These are phyloP conservation scores for Rhizopus arrhizus DNA, from an alignment of 371 early-diverging fungal species.

Conservation along the genomic window DNA sequence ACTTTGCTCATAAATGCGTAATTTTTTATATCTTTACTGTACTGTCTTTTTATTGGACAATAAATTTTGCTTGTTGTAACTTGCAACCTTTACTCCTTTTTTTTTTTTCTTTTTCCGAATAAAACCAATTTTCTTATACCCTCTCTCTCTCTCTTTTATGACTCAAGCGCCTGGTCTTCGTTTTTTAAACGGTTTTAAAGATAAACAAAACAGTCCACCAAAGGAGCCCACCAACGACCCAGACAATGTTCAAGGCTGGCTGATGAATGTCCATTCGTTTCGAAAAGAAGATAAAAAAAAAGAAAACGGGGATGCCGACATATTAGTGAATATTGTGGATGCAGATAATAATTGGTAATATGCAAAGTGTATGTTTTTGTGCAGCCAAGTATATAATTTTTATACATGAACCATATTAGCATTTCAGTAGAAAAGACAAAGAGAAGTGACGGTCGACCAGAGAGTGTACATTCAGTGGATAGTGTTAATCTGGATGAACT, in stretches of 20 bases:
- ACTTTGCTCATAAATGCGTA: not conserved
- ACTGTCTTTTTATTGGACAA: not conserved
- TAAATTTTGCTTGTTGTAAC: no score
- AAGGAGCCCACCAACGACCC: slow-evolving; percentile 9
- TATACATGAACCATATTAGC: slow-evolving; percentile 6
- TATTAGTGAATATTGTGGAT: slow-evolving; percentile 21
- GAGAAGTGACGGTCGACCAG: slow-evolving; percentile 23
- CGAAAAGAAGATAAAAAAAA: not conserved
- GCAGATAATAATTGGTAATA: slow-evolving; percentile 32
- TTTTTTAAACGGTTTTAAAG: slow-evolving; percentile 20
- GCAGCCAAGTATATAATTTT: not conserved
- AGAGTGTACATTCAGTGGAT: slow-evolving; percentile 33
- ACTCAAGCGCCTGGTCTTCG: slow-evolving; percentile 27
- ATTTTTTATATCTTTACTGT: not conserved
- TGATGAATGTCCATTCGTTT: slow-evolving; percentile 26
- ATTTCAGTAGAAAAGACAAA: slow-evolving; percentile 21
- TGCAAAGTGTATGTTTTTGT: not conserved
- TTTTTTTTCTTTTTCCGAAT: slow-evolving; percentile 4
- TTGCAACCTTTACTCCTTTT: not conserved
- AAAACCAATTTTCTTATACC: not conserved
- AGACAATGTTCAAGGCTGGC: slow-evolving; percentile 35
- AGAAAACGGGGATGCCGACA: slow-evolving; percentile 8
- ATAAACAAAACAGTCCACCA: not conserved
- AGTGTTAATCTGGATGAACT: slow-evolving; percentile 39
- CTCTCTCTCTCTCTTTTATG: slow-evolving; percentile 11